Evolutionary conservation across 345 rosid species (phyloP).

Genomic region (Psidium friedrichsthalianum): DNA sequence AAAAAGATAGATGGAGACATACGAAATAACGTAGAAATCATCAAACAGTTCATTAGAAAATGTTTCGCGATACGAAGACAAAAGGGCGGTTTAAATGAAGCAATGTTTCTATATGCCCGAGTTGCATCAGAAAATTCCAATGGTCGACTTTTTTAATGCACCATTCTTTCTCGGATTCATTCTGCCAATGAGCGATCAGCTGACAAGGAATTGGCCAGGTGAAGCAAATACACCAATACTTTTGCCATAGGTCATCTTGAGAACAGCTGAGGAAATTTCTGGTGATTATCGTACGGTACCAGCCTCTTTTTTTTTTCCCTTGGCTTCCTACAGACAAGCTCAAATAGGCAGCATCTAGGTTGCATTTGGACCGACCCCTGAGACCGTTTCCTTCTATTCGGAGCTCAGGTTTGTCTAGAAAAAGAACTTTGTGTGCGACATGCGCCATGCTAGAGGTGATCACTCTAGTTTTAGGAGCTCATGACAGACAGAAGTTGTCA

Average conservation of each 20-base stretch:
- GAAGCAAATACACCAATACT: neutral
- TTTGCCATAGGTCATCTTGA: neutral
- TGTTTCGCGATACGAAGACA: neutral
- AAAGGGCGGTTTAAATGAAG: neutral
- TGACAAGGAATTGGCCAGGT: neutral
- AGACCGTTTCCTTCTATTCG: neutral
- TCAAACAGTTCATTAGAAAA: neutral
- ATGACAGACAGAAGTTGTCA: neutral
- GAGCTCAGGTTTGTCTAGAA: neutral
- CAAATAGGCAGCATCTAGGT: neutral
- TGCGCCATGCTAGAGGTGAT: neutral
- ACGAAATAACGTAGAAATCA: neutral
- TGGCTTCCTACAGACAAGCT: neutral
- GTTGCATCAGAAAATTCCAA: neutral
- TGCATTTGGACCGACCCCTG: neutral
- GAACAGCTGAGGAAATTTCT: neutral
- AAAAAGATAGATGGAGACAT: neutral
- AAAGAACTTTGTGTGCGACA: neutral
- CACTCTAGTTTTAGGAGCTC: neutral
- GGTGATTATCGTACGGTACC: neutral
- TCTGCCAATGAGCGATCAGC: neutral
- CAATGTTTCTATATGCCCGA: neutral
- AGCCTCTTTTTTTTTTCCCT: too few species aligned
- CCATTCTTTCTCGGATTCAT: neutral
- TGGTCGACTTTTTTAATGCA: neutral